A percentile compares a stretch with the other conserved stretches of the same genome.
Evolutionary conservation across 805 yeast genomes (phyloP).

Genomic region (Metschnikowia baotianmanensis): DNA sequence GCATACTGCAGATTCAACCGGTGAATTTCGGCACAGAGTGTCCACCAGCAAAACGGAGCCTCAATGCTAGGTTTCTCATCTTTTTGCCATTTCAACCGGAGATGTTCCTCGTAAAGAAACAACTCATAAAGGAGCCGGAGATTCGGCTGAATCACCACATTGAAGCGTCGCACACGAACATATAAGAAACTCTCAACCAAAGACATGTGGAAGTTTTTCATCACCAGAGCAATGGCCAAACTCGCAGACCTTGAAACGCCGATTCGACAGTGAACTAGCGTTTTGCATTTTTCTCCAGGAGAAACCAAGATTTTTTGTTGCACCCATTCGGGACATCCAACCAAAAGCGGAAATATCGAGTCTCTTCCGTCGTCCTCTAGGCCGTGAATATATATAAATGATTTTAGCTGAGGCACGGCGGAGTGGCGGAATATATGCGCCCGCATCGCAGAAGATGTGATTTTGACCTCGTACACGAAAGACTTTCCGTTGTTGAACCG

Average conservation of each 20-base stretch:
- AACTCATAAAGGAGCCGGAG: conserved; percentile 35
- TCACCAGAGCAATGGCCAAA: conserved; percentile 14
- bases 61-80: not conserved
- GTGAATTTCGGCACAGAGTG: conserved; percentile 14
- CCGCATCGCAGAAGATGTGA: conserved; percentile 11
- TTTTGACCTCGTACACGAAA: conserved; percentile 12
- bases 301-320: conserved; percentile 28
- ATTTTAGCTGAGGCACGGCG: conserved; percentile 15
- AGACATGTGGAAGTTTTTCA: conserved; percentile 14
- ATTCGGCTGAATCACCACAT: conserved; percentile 35
- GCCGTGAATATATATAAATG: conserved; percentile 30
- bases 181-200: conserved; percentile 14
- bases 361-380: conserved; percentile 41
- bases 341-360: conserved; percentile 28
- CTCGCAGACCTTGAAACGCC: conserved; percentile 18
- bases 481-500: conserved; percentile 14
- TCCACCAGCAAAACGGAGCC: conserved; percentile 14
- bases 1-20: conserved; percentile 16
- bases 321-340: conserved; percentile 28
- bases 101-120: conserved; percentile 19
- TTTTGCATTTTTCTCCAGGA: conserved; percentile 14
- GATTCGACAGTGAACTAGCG: conserved; percentile 16
- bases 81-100: conserved; percentile 1
- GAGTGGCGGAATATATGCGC: conserved; percentile 7
- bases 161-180: conserved; percentile 18